Evolutionary conservation across 768 basidiomycete genomes (phyloP).

Genomic region (Phaeotremella skinneri): DNA sequence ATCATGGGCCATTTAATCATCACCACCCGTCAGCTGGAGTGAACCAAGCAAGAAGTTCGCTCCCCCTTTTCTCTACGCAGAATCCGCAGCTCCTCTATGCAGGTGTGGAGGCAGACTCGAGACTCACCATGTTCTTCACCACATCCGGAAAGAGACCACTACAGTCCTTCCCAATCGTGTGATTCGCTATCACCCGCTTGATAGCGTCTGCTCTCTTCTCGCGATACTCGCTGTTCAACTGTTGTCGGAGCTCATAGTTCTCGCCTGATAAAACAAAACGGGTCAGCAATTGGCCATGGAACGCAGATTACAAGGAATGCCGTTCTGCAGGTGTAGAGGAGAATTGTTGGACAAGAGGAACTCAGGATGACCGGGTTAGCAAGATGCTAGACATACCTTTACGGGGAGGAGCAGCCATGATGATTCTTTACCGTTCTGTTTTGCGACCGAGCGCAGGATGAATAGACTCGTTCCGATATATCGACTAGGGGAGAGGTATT

Average conservation of each 20-base stretch:
- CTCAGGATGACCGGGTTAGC: too few relatives aligned
- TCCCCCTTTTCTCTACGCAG: not conserved
- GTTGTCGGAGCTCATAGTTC: constrained; percentile 94
- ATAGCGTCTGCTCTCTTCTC: constrained; percentile 98
- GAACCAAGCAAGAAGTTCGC: not conserved
- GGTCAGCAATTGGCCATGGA: too few relatives aligned
- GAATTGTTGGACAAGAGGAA: too few relatives aligned
- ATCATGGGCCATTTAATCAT: too few relatives aligned
- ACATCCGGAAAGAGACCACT: constrained; percentile 91
- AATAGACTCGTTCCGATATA: too few relatives aligned
- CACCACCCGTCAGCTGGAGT: not conserved
- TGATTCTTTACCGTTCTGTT: not conserved
- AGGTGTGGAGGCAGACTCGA: not conserved
- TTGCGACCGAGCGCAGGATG: not conserved
- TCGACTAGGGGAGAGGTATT: too few relatives aligned
- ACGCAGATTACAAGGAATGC: too few relatives aligned
- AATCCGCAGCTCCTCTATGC: not conserved
- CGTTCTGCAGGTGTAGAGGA: too few relatives aligned
- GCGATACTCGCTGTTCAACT: constrained; percentile 93
- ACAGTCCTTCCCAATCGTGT: constrained; percentile 97
- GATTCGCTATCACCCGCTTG: constrained; percentile 93
- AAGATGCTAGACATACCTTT: constrained; percentile 1
- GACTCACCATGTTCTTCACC: constrained; percentile 74
- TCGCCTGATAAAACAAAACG: too few relatives aligned
- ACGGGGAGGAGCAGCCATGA: constrained; percentile 1